Conservation (phyloP, 495 filamentous ascomycete genomes). For the Entonaema liquescens region DNA sequence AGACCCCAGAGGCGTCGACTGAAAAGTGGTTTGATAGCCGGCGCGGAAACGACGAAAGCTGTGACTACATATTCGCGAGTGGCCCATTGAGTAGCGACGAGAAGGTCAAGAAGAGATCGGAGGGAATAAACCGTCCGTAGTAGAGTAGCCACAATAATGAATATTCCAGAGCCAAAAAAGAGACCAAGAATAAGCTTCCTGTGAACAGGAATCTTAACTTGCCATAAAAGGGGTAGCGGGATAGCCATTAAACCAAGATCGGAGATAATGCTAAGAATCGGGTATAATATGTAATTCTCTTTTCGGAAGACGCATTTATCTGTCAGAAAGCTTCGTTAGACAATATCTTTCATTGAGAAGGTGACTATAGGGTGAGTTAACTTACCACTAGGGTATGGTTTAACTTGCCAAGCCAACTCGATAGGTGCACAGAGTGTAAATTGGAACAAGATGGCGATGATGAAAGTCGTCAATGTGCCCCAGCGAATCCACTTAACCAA, state of each 20-base stretch:
- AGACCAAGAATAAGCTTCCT: constrained; percentile 13
- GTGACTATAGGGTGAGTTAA: background rate
- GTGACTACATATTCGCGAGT: constrained; percentile 26
- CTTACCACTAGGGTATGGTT: background rate
- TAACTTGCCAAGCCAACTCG: constrained; percentile 8
- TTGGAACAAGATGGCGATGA: constrained; percentile 18
- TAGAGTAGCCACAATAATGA: constrained; percentile 21
- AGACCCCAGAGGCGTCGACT: constrained; percentile 21
- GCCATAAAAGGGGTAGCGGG: constrained; percentile 23
- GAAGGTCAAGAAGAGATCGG: constrained; percentile 14
- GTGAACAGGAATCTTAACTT: background rate
- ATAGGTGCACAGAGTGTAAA: constrained; percentile 18
- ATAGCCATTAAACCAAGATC: constrained; percentile 27
- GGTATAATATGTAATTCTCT: constrained; percentile 23
- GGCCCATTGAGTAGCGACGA: constrained; percentile 21
- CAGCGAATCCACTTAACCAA: constrained; percentile 6
- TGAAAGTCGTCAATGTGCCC: constrained; percentile 7
- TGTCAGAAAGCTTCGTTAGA: constrained; percentile 2
- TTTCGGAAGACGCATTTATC: constrained; percentile 24
- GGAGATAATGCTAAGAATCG: constrained; percentile 21
- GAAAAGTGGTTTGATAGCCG: constrained; percentile 23
- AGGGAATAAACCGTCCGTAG: constrained; percentile 18
- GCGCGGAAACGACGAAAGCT: constrained; percentile 24
- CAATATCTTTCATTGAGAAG: background rate
- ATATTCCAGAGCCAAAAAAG: constrained; percentile 21